A percentile compares a stretch with the other conserved stretches of the same genome.
phyloP scores from a whole-genome alignment of 23 red algal species.

The Agarophyton chilense region DNA sequence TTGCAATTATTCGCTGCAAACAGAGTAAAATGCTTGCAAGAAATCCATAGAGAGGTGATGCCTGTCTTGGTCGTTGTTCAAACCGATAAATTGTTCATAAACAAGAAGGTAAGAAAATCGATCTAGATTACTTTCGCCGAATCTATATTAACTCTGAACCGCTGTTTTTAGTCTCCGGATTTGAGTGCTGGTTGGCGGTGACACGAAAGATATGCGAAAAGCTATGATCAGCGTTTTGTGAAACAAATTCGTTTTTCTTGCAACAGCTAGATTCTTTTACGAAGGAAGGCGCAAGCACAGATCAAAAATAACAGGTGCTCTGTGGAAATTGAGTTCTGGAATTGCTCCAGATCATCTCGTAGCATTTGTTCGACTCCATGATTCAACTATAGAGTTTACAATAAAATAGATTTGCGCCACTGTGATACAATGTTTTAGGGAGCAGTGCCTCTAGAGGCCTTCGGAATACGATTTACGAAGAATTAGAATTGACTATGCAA shows the following conservation, averaged over 20 bases:
- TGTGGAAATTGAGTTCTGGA: neutral
- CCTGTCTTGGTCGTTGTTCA: no score
- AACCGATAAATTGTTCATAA: no score
- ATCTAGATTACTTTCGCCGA: neutral
- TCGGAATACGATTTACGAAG: neutral
- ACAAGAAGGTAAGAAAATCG: no score
- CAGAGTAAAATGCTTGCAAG: no score
- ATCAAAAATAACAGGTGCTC: constrained; percentile 1
- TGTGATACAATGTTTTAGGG: neutral
- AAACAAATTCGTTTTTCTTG: neutral
- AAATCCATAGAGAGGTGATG: no score
- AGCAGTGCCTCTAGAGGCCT: neutral
- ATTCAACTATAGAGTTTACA: neutral
- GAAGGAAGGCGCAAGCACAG: neutral
- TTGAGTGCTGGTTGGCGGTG: neutral
- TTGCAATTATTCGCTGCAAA: no score
- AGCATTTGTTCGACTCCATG: constrained; percentile 1
- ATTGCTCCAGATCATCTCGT: neutral
- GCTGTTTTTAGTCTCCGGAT: neutral
- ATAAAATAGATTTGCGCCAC: neutral
- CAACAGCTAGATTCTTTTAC: neutral
- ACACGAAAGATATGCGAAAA: neutral
- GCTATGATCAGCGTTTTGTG: neutral
- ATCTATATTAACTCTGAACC: neutral
- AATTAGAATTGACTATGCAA: neutral